Percentiles rank a stretch among this genome's conserved stretches.
These are phyloP conservation scores for Aspergillus neoniger DNA, from an alignment of 2,329 filamentous ascomycete species.

Conservation along the genomic window DNA sequence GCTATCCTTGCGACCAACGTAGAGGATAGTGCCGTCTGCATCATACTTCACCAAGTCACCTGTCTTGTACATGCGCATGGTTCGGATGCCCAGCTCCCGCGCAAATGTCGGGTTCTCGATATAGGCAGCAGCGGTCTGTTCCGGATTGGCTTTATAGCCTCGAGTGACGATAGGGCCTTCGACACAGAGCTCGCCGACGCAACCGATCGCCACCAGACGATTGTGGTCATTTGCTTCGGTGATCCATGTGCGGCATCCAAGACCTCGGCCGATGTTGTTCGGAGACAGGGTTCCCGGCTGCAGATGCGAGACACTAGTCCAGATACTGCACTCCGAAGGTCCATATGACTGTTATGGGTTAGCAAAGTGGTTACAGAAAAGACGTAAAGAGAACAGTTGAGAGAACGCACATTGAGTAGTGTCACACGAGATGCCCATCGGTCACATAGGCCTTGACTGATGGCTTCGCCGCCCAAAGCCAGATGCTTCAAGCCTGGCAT, in stretches of 20 bases:
- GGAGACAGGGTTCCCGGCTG: slow-evolving; percentile 46
- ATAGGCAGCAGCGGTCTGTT: slow-evolving; percentile 31
- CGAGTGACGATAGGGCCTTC: slow-evolving; percentile 29
- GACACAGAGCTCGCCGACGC: slow-evolving; percentile 33
- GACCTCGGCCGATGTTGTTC: slow-evolving; percentile 12
- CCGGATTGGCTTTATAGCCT: slow-evolving; percentile 36
- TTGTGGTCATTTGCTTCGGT: slow-evolving; percentile 11
- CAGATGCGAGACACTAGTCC: neutral
- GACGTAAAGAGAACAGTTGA: neutral
- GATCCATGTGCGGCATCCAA: slow-evolving; percentile 10
- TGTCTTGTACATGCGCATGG: slow-evolving; percentile 30
- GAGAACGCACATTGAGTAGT: neutral
- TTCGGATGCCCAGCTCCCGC: slow-evolving; percentile 39
- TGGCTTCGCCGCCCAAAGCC: neutral
- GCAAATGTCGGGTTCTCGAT: slow-evolving; percentile 18
- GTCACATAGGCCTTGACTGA: neutral
- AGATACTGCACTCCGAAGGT: neutral
- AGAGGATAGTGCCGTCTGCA: slow-evolving; percentile 1
- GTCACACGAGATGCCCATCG: neutral
- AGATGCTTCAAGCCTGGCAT: slow-evolving; percentile 4
- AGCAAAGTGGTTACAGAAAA: neutral
- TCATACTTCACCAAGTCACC: slow-evolving; percentile 5
- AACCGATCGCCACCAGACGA: slow-evolving; percentile 20
- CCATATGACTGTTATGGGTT: neutral
- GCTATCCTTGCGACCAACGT: slow-evolving; percentile 9